Evolutionary conservation across 257 asterid genomes (phyloP).

Genomic region (Craterostigma plantagineum): DNA sequence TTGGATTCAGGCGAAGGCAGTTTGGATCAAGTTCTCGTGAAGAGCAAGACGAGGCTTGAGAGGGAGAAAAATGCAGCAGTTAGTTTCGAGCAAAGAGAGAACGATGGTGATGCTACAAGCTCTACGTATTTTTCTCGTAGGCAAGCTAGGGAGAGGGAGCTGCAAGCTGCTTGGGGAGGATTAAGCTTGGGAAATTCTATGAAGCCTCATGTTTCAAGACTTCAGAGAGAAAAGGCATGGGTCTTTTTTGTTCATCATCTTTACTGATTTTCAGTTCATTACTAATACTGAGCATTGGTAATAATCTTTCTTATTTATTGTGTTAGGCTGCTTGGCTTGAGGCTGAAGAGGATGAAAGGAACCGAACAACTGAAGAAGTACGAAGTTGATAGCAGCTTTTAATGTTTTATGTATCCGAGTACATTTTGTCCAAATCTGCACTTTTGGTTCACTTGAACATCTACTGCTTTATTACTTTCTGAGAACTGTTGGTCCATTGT

Average conservation of each 20-base stretch:
- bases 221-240: conserved; percentile 73
- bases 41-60: conserved; percentile 43
- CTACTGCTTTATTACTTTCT: no score
- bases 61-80: conserved; percentile 34
- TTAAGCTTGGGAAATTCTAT: conserved; percentile 76
- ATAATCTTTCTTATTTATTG: conserved; percentile 1
- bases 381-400: no score
- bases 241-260: conserved; percentile 5
- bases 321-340: conserved; percentile 75
- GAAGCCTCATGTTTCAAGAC: conserved; percentile 69
- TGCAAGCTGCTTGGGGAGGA: conserved; percentile 85
- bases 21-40: conserved; percentile 62
- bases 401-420: no score
- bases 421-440: no score
- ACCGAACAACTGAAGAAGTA: conserved; percentile 12
- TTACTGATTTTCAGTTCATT: no score
- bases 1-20: conserved; percentile 19
- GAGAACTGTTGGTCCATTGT: no score
- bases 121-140: conserved; percentile 29
- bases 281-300: no score
- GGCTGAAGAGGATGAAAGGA: conserved; percentile 82
- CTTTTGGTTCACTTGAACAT: no score
- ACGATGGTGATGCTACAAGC: conserved; percentile 13
- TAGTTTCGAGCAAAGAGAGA: conserved; percentile 6
- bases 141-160: conserved; percentile 60